phyloP scores from a whole-genome alignment of 345 rosid genomes.

The Iberis pinnata region DNA sequence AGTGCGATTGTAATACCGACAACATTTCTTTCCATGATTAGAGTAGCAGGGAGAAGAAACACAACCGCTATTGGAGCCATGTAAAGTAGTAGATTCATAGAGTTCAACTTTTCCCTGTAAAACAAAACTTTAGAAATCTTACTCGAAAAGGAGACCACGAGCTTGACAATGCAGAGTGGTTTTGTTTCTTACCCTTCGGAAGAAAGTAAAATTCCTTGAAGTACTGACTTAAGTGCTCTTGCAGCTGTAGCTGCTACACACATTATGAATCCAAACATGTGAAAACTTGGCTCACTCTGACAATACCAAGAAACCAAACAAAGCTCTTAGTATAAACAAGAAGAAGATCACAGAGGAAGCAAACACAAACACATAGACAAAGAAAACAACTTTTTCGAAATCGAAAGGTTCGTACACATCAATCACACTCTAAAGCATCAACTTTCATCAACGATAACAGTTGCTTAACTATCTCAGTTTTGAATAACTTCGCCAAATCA shows the following conservation, averaged over 20 bases:
- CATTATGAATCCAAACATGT: conserved; percentile 89
- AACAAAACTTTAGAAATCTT: background rate
- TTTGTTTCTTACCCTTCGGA: conserved; percentile 75
- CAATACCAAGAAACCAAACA: background rate
- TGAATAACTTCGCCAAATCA: no score
- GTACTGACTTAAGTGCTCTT: conserved; percentile 75
- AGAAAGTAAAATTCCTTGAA: conserved; percentile 46
- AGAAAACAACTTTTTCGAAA: no score
- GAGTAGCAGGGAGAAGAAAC: conserved; percentile 84
- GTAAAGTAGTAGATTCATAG: conserved; percentile 58
- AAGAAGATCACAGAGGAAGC: background rate
- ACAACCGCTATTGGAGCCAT: conserved; percentile 72
- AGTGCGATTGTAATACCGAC: conserved; percentile 49
- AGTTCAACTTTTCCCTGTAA: conserved; percentile 93
- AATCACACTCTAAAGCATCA: no score
- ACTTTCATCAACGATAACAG: no score
- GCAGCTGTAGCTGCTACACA: conserved; percentile 94
- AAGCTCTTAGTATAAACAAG: conserved; percentile 4
- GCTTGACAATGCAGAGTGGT: background rate
- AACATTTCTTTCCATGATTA: conserved; percentile 87
- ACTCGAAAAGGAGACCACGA: background rate
- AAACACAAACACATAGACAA: background rate
- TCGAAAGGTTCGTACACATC: no score
- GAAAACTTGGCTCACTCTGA: conserved; percentile 97
- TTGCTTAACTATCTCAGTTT: no score